Evolutionary conservation across 2,329 filamentous ascomycete genomes (phyloP).

Genomic region (Pseudopyricularia javanii): DNA sequence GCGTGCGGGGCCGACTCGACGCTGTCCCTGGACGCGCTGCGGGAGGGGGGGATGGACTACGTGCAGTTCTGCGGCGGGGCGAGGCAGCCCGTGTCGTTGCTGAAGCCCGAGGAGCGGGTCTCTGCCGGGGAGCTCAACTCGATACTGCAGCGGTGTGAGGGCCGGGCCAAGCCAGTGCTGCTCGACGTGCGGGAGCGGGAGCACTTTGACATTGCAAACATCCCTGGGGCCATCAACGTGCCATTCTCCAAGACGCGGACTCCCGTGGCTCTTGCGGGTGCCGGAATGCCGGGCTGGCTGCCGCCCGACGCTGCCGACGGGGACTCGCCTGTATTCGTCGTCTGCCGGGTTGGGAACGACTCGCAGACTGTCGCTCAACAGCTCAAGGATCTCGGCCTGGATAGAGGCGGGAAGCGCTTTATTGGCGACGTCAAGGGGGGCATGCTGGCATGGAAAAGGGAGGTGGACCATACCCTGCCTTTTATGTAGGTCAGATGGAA

Average conservation of each 20-base stretch:
- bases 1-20: conserved; percentile 56
- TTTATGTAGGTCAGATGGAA: conserved; percentile 25
- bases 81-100: conserved; percentile 34
- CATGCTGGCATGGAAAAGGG: conserved; percentile 57
- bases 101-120: conserved; percentile 55
- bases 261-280: not conserved
- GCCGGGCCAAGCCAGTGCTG: conserved; percentile 58
- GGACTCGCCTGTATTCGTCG: conserved; percentile 50
- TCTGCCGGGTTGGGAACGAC: conserved; percentile 69
- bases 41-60: conserved; percentile 64
- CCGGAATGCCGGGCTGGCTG: conserved; percentile 17
- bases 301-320: conserved; percentile 19
- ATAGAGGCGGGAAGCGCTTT: conserved; percentile 36
- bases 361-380: conserved; percentile 58
- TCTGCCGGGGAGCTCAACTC: conserved; percentile 46
- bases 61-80: conserved; percentile 68
- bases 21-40: conserved; percentile 51
- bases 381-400: conserved; percentile 49
- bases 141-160: conserved; percentile 62
- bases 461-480: conserved; percentile 47
- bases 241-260: conserved; percentile 42
- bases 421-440: conserved; percentile 64
- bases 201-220: conserved; percentile 68
- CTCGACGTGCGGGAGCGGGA: conserved; percentile 78
- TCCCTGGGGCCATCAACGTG: conserved; percentile 66